phyloP scores from a whole-genome alignment of 805 yeast species.

The Isabelozyma rhagii region DNA sequence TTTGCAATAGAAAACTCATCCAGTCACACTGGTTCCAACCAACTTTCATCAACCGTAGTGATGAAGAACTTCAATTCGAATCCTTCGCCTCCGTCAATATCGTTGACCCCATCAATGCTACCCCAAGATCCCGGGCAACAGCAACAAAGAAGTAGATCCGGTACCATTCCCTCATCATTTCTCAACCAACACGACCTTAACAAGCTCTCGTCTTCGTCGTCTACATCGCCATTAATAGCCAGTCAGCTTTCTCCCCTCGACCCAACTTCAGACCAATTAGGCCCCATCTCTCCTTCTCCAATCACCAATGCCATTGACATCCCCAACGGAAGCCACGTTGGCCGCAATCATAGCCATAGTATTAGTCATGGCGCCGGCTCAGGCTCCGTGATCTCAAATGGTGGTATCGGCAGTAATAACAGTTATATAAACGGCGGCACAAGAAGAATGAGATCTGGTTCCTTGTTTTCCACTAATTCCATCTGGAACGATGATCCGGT shows the following conservation, averaged over 20 bases:
- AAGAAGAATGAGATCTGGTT: slow-evolving; percentile 54
- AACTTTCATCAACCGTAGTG: background rate
- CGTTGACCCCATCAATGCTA: slow-evolving; percentile 23
- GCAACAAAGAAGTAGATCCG: slow-evolving; percentile 64
- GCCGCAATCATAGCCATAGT: background rate
- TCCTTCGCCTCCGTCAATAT: slow-evolving; percentile 30
- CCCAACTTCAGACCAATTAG: slow-evolving; percentile 10
- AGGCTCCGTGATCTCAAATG: background rate
- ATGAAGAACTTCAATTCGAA: slow-evolving; percentile 4
- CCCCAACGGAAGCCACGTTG: slow-evolving; percentile 9
- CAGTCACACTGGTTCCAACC: background rate
- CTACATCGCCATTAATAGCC: slow-evolving; percentile 14
- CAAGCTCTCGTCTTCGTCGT: slow-evolving; percentile 6
- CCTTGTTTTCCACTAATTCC: slow-evolving; percentile 47
- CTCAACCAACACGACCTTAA: slow-evolving; percentile 6
- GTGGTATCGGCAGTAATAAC: slow-evolving; percentile 1
- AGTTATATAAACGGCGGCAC: slow-evolving; percentile 19
- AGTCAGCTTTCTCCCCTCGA: slow-evolving; percentile 5
- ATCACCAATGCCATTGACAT: slow-evolving; percentile 16
- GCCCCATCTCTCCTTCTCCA: slow-evolving; percentile 14
- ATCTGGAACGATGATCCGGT: slow-evolving; percentile 56
- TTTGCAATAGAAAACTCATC: background rate
- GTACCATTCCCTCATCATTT: slow-evolving; percentile 71
- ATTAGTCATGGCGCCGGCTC: background rate
- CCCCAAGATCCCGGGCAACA: slow-evolving; percentile 6